These are phyloP conservation scores for Lichtheimia hyalospora DNA, from an alignment of 371 early-diverging fungal species.

Conservation along the genomic window DNA sequence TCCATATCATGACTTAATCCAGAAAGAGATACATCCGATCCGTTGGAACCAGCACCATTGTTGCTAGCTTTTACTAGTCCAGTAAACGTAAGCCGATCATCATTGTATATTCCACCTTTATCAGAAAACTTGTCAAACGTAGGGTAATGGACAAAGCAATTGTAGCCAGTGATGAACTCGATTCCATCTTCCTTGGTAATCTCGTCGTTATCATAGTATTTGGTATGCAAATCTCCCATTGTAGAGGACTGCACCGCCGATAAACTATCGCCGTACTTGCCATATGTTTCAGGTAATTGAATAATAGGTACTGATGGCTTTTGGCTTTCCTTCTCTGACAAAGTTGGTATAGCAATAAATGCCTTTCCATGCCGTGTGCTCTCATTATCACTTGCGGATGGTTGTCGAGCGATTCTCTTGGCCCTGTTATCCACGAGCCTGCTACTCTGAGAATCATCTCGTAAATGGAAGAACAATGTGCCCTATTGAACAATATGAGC, in stretches of 20 bases:
- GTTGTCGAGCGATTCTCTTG: neutral
- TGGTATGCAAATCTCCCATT: neutral
- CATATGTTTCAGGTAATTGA: slow-evolving; percentile 2
- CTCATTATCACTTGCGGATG: neutral
- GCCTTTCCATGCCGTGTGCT: neutral
- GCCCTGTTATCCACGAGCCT: too few species aligned
- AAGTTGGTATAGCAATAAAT: neutral
- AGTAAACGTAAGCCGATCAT: too few species aligned
- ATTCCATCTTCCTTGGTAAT: neutral
- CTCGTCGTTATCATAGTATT: neutral
- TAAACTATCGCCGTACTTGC: neutral
- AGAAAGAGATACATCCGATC: too few species aligned
- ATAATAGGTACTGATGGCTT: neutral
- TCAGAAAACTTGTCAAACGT: neutral
- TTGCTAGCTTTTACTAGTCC: too few species aligned
- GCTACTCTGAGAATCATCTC: too few species aligned
- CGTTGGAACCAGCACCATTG: too few species aligned
- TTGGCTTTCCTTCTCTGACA: neutral
- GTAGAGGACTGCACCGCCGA: neutral
- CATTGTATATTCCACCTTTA: too few species aligned
- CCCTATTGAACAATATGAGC: neutral
- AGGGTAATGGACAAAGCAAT: neutral
- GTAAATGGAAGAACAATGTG: slow-evolving; percentile 14
- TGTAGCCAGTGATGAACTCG: neutral
- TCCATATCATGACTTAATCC: too few species aligned